A percentile compares a stretch with the other conserved stretches of the same genome.
phyloP scores from a whole-genome alignment of 768 basidiomycete genomes.

The Hortiboletus flavorubellus region DNA sequence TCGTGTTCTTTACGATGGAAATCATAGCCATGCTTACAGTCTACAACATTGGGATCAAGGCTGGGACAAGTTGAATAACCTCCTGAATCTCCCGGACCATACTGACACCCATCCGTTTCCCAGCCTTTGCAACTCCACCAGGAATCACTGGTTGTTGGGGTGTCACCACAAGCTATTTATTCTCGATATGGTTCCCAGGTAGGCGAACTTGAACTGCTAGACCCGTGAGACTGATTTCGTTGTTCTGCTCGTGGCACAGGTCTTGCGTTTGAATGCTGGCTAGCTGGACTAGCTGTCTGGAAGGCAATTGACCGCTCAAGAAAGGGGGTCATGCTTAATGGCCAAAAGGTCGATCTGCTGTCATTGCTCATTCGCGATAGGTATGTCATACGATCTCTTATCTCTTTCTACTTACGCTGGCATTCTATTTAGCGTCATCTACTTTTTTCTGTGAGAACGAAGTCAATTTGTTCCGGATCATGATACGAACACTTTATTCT shows the following conservation, averaged over 20 bases:
- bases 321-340: neutral
- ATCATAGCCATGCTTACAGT: neutral
- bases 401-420: neutral
- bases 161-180: neutral
- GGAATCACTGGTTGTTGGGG: neutral
- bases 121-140: neutral
- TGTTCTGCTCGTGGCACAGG: neutral
- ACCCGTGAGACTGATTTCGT: too few relatives aligned
- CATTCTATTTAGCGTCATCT: neutral
- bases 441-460: neutral
- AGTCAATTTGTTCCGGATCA: neutral
- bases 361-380: neutral
- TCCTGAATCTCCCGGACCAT: too few relatives aligned
- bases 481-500: neutral
- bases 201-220: neutral
- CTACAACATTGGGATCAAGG: neutral
- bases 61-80: neutral
- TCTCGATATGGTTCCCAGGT: slow-evolving; percentile 2
- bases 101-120: neutral
- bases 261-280: slow-evolving; percentile 1
- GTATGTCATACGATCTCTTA: neutral
- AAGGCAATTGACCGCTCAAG: neutral
- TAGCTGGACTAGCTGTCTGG: neutral
- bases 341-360: neutral
- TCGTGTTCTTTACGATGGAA: neutral